Evolutionary conservation across 2,329 filamentous ascomycete species (phyloP).

Genomic region (Epichloe sibirici): DNA sequence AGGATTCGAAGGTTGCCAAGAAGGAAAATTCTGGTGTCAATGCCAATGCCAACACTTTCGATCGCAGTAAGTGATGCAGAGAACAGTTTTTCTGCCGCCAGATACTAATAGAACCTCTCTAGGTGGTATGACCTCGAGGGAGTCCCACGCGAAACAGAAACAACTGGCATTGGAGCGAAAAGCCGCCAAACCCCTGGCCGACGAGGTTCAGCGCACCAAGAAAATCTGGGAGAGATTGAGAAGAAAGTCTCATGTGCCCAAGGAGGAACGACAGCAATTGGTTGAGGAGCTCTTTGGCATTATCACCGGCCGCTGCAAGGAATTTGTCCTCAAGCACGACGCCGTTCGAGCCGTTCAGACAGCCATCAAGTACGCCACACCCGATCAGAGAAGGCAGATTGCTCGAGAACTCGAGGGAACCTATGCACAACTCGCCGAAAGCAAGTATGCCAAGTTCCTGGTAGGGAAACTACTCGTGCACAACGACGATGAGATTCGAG

Average conservation of each 20-base stretch:
- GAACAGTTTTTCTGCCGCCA: background rate
- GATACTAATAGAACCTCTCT: background rate
- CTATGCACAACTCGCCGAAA: conserved; percentile 78
- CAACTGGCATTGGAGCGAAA: conserved; percentile 78
- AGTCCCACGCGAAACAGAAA: conserved; percentile 90
- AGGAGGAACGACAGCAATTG: conserved; percentile 76
- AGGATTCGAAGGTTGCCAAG: conserved; percentile 19
- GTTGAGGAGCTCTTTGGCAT: conserved; percentile 85
- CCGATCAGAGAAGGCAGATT: conserved; percentile 75
- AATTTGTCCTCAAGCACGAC: conserved; percentile 98
- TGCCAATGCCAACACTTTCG: conserved; percentile 26
- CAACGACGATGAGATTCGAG: conserved; percentile 73
- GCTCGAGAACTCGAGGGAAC: conserved; percentile 75
- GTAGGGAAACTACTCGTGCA: conserved; percentile 94
- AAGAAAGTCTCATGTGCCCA: conserved; percentile 83
- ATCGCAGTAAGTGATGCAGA: conserved; percentile 26
- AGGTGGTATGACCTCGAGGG: conserved; percentile 47
- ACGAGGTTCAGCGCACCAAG: conserved; percentile 79
- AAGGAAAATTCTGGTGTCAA: conserved; percentile 19
- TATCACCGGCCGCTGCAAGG: conserved; percentile 80
- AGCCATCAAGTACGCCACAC: conserved; percentile 86
- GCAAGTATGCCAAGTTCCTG: conserved; percentile 93
- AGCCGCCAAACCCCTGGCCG: conserved; percentile 83
- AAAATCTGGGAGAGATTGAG: conserved; percentile 94
- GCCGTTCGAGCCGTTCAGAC: conserved; percentile 94